Evolutionary conservation across 345 rosid species (phyloP), one percentile per base, ranked within the genome.

Genomic region (Eucalyptus cladocalyx): DNA sequence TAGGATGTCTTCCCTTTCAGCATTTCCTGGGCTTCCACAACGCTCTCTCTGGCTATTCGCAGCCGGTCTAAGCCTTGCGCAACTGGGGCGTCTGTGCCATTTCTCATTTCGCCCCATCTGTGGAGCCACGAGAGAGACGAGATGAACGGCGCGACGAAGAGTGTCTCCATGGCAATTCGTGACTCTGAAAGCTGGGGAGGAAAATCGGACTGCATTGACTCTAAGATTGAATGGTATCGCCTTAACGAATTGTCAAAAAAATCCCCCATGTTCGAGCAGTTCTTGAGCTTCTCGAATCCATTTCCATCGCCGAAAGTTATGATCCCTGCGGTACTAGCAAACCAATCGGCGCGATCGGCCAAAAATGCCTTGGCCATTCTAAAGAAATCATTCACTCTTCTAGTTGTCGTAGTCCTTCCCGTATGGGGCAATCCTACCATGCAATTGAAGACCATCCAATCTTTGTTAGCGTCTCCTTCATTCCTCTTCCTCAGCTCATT

Each of bases 341-440:
- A 67, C 42, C 43, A 15, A 12, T 83, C 23, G 5, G 30, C 58
- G 9, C 69, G 62, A 80, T 65, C 42, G 15, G 86, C 80, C 28
- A 91, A 19, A 51, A 87, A 32, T 34, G 90, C 92, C 53, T 91
- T 69, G 54, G 95, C 93, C 28, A 87, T 56, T 3, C 58, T 87
- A 13, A 93, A 87, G 88, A 95, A 95, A 58, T 91, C 91, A 11
- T 87, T 85, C 21, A 90, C 94, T 12, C 65, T 43, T 54, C 87
- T 92, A 87, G 92, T 91, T 49, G 90, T 92, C 69, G 89, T 91
- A 28, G 47, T 88, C 47, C 92, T 91, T 10, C 93, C 94, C 91
- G 91, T 92, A 54, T 95, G 95, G 21, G 95, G 96, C 49, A 94
- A 89, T 16, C 94, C 94, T 28, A 89, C 87, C 95, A 95, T 92